phyloP scores from a whole-genome alignment of 83 land plant genomes.

The Picea abies region DNA sequence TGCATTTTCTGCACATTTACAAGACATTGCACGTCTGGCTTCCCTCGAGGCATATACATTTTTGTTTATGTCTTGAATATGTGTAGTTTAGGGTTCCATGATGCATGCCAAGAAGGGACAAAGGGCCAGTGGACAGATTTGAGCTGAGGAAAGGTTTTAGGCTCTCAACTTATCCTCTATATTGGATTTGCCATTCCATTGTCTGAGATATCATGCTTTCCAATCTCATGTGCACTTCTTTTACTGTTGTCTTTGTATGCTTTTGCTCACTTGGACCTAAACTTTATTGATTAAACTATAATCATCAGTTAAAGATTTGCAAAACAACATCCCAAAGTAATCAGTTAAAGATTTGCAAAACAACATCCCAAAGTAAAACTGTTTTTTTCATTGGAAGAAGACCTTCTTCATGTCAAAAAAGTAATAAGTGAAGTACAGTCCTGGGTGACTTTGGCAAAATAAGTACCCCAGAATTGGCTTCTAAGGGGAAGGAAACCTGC shows the following conservation, averaged over 20 bases:
- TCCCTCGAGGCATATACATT: too few species aligned
- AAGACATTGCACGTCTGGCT: too few species aligned
- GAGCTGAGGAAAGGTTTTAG: slow-evolving; percentile 77
- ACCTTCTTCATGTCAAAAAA: too few species aligned
- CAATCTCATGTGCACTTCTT: slow-evolving; percentile 68
- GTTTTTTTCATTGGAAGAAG: neutral
- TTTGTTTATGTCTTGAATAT: too few species aligned
- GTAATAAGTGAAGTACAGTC: too few species aligned
- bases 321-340: neutral
- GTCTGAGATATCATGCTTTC: slow-evolving; percentile 74
- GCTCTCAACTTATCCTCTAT: slow-evolving; percentile 87
- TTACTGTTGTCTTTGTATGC: slow-evolving; percentile 79
- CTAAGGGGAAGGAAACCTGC: too few species aligned
- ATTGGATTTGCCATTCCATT: slow-evolving; percentile 92
- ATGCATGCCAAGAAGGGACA: slow-evolving; percentile 69
- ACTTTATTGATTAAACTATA: neutral
- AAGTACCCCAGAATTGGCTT: too few species aligned
- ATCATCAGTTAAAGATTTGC: neutral
- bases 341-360: too few species aligned
- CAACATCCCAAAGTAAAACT: too few species aligned
- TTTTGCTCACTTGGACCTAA: neutral
- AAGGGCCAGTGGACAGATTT: slow-evolving; percentile 78
- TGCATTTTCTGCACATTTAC: too few species aligned
- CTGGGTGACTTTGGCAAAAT: too few species aligned
- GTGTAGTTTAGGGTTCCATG: slow-evolving; percentile 43